These are phyloP conservation scores for Lotus japonicus DNA, from an alignment of 306 rosid species.

Conservation along the genomic window DNA sequence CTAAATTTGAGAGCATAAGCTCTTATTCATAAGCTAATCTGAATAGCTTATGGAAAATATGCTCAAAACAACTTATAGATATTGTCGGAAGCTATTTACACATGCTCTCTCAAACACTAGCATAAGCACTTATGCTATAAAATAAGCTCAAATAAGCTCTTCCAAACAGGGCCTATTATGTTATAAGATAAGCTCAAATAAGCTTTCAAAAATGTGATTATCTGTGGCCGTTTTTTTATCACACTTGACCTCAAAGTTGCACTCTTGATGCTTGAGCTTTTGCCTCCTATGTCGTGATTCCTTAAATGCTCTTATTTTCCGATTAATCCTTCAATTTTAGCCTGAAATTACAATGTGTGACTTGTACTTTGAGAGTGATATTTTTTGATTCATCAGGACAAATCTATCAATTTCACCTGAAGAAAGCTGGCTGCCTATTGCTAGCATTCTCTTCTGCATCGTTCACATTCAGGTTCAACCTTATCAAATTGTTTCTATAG, in stretches of 20 bases:
- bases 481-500: neutral
- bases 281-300: neutral
- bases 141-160: too few species aligned
- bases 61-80: too few species aligned
- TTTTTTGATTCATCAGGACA: constrained; percentile 46
- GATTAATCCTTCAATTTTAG: neutral
- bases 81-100: too few species aligned
- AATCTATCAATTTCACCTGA: constrained; percentile 78
- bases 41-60: too few species aligned
- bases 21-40: too few species aligned
- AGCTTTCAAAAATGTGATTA: too few species aligned
- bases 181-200: too few species aligned
- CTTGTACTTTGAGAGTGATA: neutral
- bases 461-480: constrained; percentile 75
- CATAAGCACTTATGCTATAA: too few species aligned
- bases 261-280: neutral
- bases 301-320: neutral
- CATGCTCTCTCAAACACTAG: too few species aligned
- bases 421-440: constrained; percentile 93
- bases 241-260: neutral
- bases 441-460: constrained; percentile 77
- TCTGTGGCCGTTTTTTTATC: too few species aligned
- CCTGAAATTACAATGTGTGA: neutral
- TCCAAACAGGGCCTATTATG: too few species aligned
- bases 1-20: too few species aligned